Percentiles rank a stretch among this genome's conserved stretches.
Evolutionary conservation across 2,329 filamentous ascomycete genomes (phyloP).

Genomic region (Cytospora paraplurivora): DNA sequence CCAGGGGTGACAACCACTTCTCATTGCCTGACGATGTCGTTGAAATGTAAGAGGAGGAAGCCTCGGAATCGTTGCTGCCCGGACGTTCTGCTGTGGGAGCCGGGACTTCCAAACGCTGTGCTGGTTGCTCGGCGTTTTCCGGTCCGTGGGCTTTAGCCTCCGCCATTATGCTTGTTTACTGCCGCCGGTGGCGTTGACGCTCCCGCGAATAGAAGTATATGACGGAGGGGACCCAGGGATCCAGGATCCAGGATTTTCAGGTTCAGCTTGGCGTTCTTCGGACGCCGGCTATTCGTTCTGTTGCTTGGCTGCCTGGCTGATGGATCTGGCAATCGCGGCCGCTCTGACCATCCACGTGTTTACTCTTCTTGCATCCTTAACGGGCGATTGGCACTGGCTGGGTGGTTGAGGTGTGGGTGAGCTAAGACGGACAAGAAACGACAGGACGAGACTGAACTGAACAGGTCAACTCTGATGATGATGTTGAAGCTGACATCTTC

Average conservation of each 20-base stretch:
- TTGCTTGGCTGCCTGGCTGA: conserved; percentile 1
- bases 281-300: background rate
- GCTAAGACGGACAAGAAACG: background rate
- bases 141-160: background rate
- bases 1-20: conserved; percentile 22
- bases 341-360: conserved; percentile 7
- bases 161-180: conserved; percentile 1
- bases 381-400: background rate
- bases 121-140: conserved; percentile 6
- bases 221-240: background rate
- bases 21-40: conserved; percentile 18
- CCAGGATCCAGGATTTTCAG: background rate
- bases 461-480: background rate
- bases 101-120: conserved; percentile 4
- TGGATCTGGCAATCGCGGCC: conserved; percentile 11
- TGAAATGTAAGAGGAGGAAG: conserved; percentile 9
- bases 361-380: conserved; percentile 8
- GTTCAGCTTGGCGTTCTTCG: background rate
- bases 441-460: background rate
- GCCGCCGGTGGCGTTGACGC: background rate
- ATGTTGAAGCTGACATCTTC: conserved; percentile 6
- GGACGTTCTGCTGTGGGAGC: conserved; percentile 4
- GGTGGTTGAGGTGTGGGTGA: conserved; percentile 5
- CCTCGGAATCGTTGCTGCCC: conserved; percentile 7
- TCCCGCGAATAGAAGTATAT: background rate